A percentile compares a stretch with the other conserved stretches of the same genome.
These are phyloP conservation scores for Hanseniaspora vineae DNA, from an alignment of 805 yeast genomes.

Conservation along the genomic window DNA sequence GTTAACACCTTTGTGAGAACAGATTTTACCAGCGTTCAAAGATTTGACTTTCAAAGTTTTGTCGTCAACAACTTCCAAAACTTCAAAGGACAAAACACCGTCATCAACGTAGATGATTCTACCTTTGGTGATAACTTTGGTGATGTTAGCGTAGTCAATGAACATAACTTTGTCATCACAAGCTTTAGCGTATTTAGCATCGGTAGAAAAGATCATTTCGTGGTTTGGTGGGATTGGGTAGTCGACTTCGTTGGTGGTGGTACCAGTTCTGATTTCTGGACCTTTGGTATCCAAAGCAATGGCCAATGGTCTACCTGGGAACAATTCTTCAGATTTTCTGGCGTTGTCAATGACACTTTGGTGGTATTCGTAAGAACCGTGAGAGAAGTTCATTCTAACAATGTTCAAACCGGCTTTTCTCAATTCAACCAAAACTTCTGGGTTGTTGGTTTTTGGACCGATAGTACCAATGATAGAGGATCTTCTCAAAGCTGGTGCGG, in stretches of 20 bases:
- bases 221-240: conserved; percentile 75
- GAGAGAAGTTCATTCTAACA: conserved; percentile 98
- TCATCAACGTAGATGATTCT: conserved; percentile 91
- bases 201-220: conserved; percentile 89
- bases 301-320: conserved; percentile 93
- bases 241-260: conserved; percentile 69
- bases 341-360: conserved; percentile 94
- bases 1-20: conserved; percentile 98
- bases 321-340: conserved; percentile 80
- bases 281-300: conserved; percentile 99
- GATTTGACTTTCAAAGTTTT: conserved; percentile 76
- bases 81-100: conserved; percentile 94
- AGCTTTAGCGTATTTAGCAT: conserved; percentile 56
- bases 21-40: conserved; percentile 88
- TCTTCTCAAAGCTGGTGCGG: conserved; percentile 64
- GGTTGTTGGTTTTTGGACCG: conserved; percentile 94
- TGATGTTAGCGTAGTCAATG: conserved; percentile 91
- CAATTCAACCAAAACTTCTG: conserved; percentile 69
- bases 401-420: conserved; percentile 97
- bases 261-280: conserved; percentile 98
- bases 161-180: conserved; percentile 76
- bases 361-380: conserved; percentile 96
- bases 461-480: conserved; percentile 97
- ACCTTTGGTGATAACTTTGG: conserved; percentile 83
- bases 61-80: conserved; percentile 67